Percentiles rank a stretch among this genome's conserved stretches.
Evolutionary conservation across 768 basidiomycete genomes (phyloP).

Genomic region (Psilocybe azurescens): DNA sequence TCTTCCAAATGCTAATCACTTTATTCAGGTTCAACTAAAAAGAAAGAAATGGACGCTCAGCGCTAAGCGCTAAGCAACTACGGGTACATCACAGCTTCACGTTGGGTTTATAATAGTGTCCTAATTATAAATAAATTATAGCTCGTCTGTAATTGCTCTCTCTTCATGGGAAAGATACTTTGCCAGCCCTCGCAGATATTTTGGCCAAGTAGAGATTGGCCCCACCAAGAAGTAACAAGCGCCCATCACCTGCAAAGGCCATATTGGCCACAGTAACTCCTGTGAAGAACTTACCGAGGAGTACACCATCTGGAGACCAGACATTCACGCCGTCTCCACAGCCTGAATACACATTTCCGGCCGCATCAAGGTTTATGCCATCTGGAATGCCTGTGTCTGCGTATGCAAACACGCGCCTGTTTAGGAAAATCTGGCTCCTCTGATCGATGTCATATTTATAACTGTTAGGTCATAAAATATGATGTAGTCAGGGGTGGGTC

Average conservation of each 20-base stretch:
- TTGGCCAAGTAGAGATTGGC: constrained; percentile 50
- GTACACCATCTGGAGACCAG: constrained; percentile 60
- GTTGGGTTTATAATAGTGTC: too few species aligned
- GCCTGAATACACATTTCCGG: constrained; percentile 68
- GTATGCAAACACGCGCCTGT: constrained; percentile 71
- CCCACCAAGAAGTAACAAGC: constrained; percentile 47
- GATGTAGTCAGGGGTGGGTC: not conserved
- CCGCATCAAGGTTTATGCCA: constrained; percentile 66
- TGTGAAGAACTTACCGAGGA: constrained; percentile 50
- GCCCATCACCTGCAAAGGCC: constrained; percentile 45
- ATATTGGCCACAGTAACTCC: constrained; percentile 40
- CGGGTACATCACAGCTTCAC: too few species aligned
- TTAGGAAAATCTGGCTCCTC: constrained; percentile 50
- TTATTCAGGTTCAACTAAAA: too few species aligned
- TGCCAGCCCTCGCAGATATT: constrained; percentile 43
- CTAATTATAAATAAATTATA: too few species aligned
- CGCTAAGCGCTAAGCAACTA: too few species aligned
- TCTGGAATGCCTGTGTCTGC: constrained; percentile 67
- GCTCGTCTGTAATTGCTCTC: too few species aligned
- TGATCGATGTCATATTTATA: constrained; percentile 73
- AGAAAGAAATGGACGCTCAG: too few species aligned
- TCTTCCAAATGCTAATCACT: too few species aligned
- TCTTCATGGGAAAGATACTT: not conserved
- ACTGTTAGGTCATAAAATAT: constrained; percentile 35
- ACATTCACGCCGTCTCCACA: constrained; percentile 72